phyloP scores from a whole-genome alignment of 2,329 filamentous ascomycete genomes.

The Pseudophaeomoniella oleicola region DNA sequence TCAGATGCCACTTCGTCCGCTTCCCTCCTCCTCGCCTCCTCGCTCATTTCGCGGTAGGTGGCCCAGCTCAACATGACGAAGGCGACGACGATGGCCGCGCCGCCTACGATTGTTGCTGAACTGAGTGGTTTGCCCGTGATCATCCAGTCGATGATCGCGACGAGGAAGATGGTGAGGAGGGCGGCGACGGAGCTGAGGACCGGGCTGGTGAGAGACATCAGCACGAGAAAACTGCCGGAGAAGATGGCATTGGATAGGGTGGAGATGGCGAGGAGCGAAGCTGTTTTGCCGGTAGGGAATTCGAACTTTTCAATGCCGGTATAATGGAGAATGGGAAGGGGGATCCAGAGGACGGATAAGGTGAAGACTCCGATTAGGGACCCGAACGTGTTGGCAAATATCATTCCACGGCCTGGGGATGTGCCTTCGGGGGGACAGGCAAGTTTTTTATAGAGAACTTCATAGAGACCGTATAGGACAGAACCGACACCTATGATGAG shows the following conservation, averaged over 20 bases:
- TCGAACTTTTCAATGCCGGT: slow-evolving; percentile 70
- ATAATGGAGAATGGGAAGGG: slow-evolving; percentile 68
- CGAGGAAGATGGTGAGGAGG: slow-evolving; percentile 89
- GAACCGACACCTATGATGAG: slow-evolving; percentile 82
- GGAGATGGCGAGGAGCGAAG: slow-evolving; percentile 64
- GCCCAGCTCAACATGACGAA: slow-evolving; percentile 82
- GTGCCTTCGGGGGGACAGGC: slow-evolving; percentile 88
- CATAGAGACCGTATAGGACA: slow-evolving; percentile 90
- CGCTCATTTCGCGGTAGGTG: slow-evolving; percentile 83
- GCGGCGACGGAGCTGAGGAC: slow-evolving; percentile 87
- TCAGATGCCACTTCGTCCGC: slow-evolving; percentile 26
- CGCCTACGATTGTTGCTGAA: slow-evolving; percentile 63
- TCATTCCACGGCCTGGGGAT: slow-evolving; percentile 72
- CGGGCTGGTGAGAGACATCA: slow-evolving; percentile 85
- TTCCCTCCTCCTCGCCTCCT: slow-evolving; percentile 53
- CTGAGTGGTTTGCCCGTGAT: slow-evolving; percentile 65
- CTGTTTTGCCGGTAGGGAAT: slow-evolving; percentile 62
- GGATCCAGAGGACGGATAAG: slow-evolving; percentile 76
- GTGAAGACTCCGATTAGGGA: slow-evolving; percentile 80
- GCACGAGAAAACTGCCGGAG: slow-evolving; percentile 79
- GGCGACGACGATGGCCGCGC: slow-evolving; percentile 70
- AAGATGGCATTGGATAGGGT: slow-evolving; percentile 83
- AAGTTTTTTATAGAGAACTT: slow-evolving; percentile 87
- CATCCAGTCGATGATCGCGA: slow-evolving; percentile 81
- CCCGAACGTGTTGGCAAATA: slow-evolving; percentile 89